Percentiles rank a stretch among this genome's conserved stretches.
These are phyloP conservation scores for Dothideomycetes sp. DNA, from an alignment of 2,329 filamentous ascomycete species.

Conservation along the genomic window DNA sequence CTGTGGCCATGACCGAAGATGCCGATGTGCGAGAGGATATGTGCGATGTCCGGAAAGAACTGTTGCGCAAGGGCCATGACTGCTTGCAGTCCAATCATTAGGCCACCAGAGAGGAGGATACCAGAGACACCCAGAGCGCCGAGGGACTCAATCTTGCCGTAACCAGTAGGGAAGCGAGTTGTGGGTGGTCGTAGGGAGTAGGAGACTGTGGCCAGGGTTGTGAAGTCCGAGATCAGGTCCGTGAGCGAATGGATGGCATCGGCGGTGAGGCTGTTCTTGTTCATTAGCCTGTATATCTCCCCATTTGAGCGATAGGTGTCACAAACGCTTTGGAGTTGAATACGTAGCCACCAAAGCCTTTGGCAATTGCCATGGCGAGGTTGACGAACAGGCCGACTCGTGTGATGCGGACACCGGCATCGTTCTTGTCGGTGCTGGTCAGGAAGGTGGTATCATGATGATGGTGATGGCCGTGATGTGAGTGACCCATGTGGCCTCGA, in stretches of 20 bases:
- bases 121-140: conserved; percentile 88
- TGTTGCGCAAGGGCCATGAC: conserved; percentile 48
- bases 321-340: conserved; percentile 73
- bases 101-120: conserved; percentile 76
- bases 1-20: conserved; percentile 51
- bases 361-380: conserved; percentile 85
- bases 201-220: conserved; percentile 88
- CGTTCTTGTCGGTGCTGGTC: conserved; percentile 72
- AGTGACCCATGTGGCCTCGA: conserved; percentile 27
- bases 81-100: conserved; percentile 74
- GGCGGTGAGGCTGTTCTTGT: conserved; percentile 37
- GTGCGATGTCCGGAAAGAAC: conserved; percentile 39
- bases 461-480: conserved; percentile 55
- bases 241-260: conserved; percentile 94
- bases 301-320: background rate
- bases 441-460: conserved; percentile 81
- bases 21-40: conserved; percentile 33
- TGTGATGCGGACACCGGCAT: conserved; percentile 90
- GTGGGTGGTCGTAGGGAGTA: conserved; percentile 84
- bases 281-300: background rate
- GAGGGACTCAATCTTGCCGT: conserved; percentile 95
- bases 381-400: conserved; percentile 82
- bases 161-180: conserved; percentile 76
- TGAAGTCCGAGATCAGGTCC: conserved; percentile 87
- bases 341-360: conserved; percentile 82